Evolutionary conservation across 108 stramenopile species (phyloP).

Genomic region (Pseudonitzschia delicatissima): DNA sequence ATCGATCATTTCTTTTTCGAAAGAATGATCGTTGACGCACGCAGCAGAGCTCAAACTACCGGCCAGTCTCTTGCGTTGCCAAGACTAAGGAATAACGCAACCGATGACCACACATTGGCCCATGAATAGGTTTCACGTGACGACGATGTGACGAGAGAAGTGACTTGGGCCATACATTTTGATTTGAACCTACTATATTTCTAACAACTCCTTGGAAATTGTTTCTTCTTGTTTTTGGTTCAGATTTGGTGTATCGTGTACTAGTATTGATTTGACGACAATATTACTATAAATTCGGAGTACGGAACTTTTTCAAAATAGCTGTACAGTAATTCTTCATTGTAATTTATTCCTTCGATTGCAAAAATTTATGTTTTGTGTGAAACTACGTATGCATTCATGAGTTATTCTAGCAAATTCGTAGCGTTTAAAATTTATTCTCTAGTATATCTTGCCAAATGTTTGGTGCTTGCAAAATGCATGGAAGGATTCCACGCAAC

Average conservation of each 20-base stretch:
- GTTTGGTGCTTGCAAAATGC: slow-evolving; percentile 44
- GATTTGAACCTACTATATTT: neutral
- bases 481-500: slow-evolving; percentile 46
- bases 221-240: slow-evolving; percentile 7
- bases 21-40: slow-evolving; percentile 13
- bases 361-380: too few species aligned
- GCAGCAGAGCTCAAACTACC: slow-evolving; percentile 17
- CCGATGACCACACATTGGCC: slow-evolving; percentile 9
- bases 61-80: slow-evolving; percentile 39
- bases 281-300: too few species aligned
- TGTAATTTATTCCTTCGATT: too few species aligned
- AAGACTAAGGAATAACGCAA: slow-evolving; percentile 9
- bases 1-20: neutral
- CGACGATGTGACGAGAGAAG: slow-evolving; percentile 79
- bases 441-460: slow-evolving; percentile 41
- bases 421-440: neutral
- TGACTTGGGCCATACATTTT: slow-evolving; percentile 63
- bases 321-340: neutral
- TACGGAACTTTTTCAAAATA: neutral
- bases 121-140: slow-evolving; percentile 75
- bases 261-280: too few species aligned
- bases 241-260: too few species aligned
- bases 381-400: too few species aligned
- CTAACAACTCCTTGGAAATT: neutral
- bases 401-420: too few species aligned